Evolutionary conservation across 2,329 filamentous ascomycete species (phyloP).

Genomic region (Fusarium temperatum): DNA sequence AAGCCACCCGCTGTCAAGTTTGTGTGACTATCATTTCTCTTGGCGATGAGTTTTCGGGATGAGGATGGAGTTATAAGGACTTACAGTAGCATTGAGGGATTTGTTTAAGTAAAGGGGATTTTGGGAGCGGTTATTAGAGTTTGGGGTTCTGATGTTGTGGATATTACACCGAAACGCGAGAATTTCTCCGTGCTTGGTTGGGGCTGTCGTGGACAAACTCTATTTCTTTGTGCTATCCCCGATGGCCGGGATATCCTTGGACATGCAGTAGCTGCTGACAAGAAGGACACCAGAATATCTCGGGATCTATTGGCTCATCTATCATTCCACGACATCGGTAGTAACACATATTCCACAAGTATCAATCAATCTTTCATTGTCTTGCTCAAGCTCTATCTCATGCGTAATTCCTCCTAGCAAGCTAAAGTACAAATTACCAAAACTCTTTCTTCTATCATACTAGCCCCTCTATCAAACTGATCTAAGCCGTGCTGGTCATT

Average conservation of each 20-base stretch:
- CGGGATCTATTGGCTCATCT: neutral
- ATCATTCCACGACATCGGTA: neutral
- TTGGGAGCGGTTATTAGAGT: neutral
- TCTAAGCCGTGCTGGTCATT: neutral
- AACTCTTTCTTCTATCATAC: neutral
- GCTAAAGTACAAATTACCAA: rapidly evolving
- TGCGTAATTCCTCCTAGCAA: too few species aligned
- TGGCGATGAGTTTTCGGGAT: neutral
- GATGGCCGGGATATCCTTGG: neutral
- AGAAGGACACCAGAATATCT: neutral
- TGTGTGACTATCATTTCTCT: neutral
- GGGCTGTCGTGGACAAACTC: neutral
- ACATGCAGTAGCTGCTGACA: neutral
- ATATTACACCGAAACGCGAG: neutral
- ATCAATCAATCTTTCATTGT: rapidly evolving
- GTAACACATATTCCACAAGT: neutral
- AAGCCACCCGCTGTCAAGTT: neutral
- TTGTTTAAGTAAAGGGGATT: too few species aligned
- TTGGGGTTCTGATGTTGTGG: neutral
- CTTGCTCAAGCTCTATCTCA: rapidly evolving
- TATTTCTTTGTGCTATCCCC: neutral
- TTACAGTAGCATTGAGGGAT: neutral
- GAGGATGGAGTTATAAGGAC: neutral
- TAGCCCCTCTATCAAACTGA: rapidly evolving
- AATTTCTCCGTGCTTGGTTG: neutral